These are phyloP conservation scores for Barbatosphaeria neglecta DNA, from an alignment of 495 filamentous ascomycete species.

Conservation along the genomic window DNA sequence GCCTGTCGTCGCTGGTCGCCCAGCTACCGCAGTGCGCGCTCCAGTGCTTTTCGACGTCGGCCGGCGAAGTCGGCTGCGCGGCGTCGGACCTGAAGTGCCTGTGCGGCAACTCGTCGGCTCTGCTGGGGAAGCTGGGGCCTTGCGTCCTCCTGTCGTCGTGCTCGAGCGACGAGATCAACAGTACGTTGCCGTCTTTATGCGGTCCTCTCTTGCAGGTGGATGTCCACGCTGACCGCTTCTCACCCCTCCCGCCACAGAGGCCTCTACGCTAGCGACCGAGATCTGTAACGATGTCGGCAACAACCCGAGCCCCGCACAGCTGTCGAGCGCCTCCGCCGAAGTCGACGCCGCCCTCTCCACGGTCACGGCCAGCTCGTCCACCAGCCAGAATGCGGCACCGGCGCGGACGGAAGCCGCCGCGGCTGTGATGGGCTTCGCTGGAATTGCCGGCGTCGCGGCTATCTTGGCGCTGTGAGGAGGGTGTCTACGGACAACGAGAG, in stretches of 20 bases:
- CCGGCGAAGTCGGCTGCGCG: constrained; percentile 10
- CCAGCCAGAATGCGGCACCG: background rate
- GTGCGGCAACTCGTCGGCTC: constrained; percentile 6
- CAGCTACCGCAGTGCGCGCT: constrained; percentile 15
- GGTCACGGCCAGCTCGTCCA: background rate
- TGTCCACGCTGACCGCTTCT: constrained; percentile 3
- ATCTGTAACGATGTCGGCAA: constrained; percentile 13
- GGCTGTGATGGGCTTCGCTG: background rate
- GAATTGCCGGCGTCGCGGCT: background rate
- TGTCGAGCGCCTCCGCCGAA: constrained; percentile 15
- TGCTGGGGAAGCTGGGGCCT: background rate
- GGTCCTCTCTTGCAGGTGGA: background rate
- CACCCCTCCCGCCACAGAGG: constrained; percentile 2
- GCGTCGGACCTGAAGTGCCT: constrained; percentile 15
- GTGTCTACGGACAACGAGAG: background rate
- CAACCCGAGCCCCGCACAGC: constrained; percentile 14
- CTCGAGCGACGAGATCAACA: constrained; percentile 6
- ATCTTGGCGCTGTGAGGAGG: background rate
- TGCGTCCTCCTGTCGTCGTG: constrained; percentile 12
- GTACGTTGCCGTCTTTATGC: constrained; percentile 5
- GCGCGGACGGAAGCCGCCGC: background rate
- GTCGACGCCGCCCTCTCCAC: constrained; percentile 11
- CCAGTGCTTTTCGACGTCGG: constrained; percentile 7
- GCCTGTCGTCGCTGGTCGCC: constrained; percentile 13
- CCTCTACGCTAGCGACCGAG: constrained; percentile 6